Percentiles rank a stretch among this genome's conserved stretches.
Evolutionary conservation across 2,329 filamentous ascomycete species (phyloP).

Genomic region (Colletotrichum musae): DNA sequence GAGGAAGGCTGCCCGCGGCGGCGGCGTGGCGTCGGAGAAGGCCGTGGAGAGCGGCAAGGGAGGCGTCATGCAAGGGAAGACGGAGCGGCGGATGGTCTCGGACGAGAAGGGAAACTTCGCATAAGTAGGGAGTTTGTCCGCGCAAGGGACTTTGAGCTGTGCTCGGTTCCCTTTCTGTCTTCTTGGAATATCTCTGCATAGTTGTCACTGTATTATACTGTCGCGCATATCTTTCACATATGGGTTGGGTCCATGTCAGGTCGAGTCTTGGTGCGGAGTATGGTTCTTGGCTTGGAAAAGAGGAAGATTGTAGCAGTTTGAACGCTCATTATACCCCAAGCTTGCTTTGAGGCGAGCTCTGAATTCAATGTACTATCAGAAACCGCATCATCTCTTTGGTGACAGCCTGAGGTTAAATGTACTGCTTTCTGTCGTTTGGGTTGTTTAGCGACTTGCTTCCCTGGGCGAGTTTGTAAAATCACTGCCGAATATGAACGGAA

Average conservation of each 20-base stretch:
- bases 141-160: slow-evolving; percentile 11
- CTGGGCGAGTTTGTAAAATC: not conserved
- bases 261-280: not conserved
- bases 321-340: slow-evolving; percentile 37
- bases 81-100: not conserved
- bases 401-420: not conserved
- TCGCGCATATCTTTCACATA: no score
- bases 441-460: not conserved
- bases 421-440: no score
- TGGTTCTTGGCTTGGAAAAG: slow-evolving; percentile 4
- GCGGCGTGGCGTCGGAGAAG: not conserved
- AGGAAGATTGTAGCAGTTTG: not conserved
- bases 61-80: slow-evolving; percentile 12
- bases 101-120: slow-evolving; percentile 17
- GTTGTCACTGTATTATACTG: no score
- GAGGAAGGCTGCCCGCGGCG: slow-evolving; percentile 14
- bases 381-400: not conserved
- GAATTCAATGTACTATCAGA: not conserved
- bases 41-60: slow-evolving; percentile 14
- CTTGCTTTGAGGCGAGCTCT: slow-evolving; percentile 21
- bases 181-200: no score
- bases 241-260: no score
- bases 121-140: not conserved
- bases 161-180: not conserved
- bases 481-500: no score